A percentile compares a stretch with the other conserved stretches of the same genome.
Conservation (phyloP, 1,284 basidiomycete species). For the Leccinum insolens region DNA sequence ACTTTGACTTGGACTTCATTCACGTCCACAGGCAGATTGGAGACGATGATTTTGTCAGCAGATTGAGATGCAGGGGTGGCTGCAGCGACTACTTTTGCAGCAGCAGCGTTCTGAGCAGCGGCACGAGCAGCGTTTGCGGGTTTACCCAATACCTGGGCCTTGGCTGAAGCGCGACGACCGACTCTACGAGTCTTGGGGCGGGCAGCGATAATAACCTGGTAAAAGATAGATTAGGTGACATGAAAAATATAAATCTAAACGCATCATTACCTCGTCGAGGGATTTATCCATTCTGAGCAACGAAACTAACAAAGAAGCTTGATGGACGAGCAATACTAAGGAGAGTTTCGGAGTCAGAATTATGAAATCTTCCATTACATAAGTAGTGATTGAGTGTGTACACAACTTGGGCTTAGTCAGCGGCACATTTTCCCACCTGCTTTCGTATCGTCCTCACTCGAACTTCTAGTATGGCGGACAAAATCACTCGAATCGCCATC, state of each 20-base stretch:
- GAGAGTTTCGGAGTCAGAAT: neutral
- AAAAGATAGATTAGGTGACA: constrained; percentile 25
- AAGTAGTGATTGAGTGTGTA: no score
- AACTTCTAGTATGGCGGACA: constrained; percentile 69
- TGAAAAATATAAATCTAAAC: constrained; percentile 7
- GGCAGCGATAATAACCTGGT: constrained; percentile 80
- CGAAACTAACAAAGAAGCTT: neutral
- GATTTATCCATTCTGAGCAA: constrained; percentile 74
- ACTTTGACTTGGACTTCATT: constrained; percentile 95
- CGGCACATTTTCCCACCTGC: no score
- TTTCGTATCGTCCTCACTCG: neutral
- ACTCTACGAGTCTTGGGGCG: constrained; percentile 57
- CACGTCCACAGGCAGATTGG: constrained; percentile 94
- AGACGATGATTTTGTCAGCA: constrained; percentile 94
- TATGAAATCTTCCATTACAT: no score
- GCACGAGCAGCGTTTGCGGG: constrained; percentile 55
- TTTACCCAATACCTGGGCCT: constrained; percentile 60
- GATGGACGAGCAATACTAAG: neutral
- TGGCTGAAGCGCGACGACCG: constrained; percentile 45
- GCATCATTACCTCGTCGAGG: constrained; percentile 78
- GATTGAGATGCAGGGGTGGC: constrained; percentile 41
- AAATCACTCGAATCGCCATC: constrained; percentile 77
- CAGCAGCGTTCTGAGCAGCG: constrained; percentile 41
- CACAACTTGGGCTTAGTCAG: neutral
- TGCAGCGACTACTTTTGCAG: constrained; percentile 42